phyloP scores from a whole-genome alignment of 768 basidiomycete genomes.

The Amanita subjunquillea region DNA sequence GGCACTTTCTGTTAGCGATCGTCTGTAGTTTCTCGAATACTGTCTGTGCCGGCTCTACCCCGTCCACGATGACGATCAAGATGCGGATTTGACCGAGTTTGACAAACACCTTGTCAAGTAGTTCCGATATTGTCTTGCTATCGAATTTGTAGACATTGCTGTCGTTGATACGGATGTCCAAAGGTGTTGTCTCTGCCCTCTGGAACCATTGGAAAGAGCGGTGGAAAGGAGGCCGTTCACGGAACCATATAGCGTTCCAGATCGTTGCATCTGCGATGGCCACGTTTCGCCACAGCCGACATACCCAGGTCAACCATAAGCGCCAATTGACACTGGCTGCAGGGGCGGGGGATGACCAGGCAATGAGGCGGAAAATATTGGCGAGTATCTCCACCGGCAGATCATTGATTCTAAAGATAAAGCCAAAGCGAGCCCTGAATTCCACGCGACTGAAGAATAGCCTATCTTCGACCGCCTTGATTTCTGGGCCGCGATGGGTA shows the following conservation, averaged over 20 bases:
- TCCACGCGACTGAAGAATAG: conserved; percentile 24
- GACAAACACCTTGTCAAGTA: conserved; percentile 41
- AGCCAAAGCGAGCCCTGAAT: conserved; percentile 19
- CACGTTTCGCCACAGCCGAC: conserved; percentile 41
- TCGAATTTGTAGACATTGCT: conserved; percentile 24
- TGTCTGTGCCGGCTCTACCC: conserved; percentile 42
- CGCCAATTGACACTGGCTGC: conserved; percentile 26
- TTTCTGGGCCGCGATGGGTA: background rate
- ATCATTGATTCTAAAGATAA: conserved; percentile 46
- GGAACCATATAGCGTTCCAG: conserved; percentile 62
- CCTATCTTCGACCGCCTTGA: conserved; percentile 14
- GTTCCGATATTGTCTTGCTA: conserved; percentile 27
- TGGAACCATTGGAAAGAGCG: conserved; percentile 48
- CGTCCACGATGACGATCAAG: conserved; percentile 45
- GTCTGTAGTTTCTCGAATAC: conserved; percentile 38
- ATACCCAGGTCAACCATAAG: conserved; percentile 47
- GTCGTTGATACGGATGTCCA: conserved; percentile 57
- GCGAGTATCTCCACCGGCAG: conserved; percentile 57
- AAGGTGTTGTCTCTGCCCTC: conserved; percentile 39
- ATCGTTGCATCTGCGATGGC: conserved; percentile 38
- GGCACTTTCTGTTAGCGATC: conserved; percentile 20
- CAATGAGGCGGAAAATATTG: conserved; percentile 52
- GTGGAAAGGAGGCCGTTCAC: conserved; percentile 36
- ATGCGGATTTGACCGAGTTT: conserved; percentile 50
- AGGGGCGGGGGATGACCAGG: conserved; percentile 38